Base-by-base conservation (phyloP, 2,329 filamentous ascomycete genomes). In the Pseudocercospora musae region DNA sequence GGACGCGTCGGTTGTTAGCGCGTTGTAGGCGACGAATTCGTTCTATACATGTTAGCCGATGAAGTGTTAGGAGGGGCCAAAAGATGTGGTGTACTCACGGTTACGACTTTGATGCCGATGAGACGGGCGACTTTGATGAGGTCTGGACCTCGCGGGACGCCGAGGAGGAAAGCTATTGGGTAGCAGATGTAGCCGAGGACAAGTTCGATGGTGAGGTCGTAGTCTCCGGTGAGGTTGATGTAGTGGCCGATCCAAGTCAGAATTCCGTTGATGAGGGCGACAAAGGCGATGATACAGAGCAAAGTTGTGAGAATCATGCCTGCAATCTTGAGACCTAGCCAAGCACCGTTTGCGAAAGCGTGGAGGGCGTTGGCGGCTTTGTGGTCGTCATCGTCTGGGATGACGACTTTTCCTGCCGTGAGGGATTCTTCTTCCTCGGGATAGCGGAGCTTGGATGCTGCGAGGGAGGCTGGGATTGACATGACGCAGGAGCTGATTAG, bases 401-500 rank as follows among this genome's bases (percentile, higher is more conserved):
- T 85, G 46, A 94, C 87, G 29, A 95, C 89, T 18, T 87, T 86
- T 60, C 92, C 91, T 4, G 90, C 89, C 0, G 92, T 96, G 37
- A 96, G 81, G 0, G 91, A 90, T 77, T 94, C 90, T 76, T 96
- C 91, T 2, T 87, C 89, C 79, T 96, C 93, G 2, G 93, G 93
- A 75, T 89, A 96, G 61, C 93, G 89, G 71, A 96, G 83, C 80
- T 96, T 96, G 66, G 90, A 94, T 64, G 95, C 88, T 56, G 92
- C 92, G 13, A 97, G 83, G 3, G 92, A 96, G 0, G 92, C 92
- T 0, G 93, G 93, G 67, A 96, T 96, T 70, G 89, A 93, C 93
- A 97, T 97, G 75, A 96, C 92, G 74, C 92, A 96, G 7, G 90
- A 93, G 1, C 91, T 96, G 27, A 96, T 89, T 52, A 97, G 82